These are phyloP conservation scores for Stylosanthes scabra DNA, from an alignment of 331 rosid species.

Conservation along the genomic window DNA sequence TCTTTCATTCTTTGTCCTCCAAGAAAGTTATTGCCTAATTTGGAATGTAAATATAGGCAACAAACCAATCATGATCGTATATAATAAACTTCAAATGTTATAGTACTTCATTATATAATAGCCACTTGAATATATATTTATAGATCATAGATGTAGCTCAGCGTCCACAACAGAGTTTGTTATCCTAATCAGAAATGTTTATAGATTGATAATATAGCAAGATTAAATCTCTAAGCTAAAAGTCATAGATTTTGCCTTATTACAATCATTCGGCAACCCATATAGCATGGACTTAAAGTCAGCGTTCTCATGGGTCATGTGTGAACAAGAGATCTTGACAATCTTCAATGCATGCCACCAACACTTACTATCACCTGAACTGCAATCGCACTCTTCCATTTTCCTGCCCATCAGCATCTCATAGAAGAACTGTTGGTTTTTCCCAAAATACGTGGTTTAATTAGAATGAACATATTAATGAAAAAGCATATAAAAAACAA, in stretches of 20 bases:
- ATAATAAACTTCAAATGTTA: too few relatives aligned
- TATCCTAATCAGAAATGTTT: not conserved
- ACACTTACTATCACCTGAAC: constrained; percentile 14
- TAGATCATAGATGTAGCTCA: too few relatives aligned
- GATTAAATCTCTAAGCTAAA: constrained; percentile 26
- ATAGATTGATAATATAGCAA: not conserved
- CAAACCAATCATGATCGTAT: too few relatives aligned
- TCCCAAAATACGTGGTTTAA: not conserved
- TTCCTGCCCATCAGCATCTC: constrained; percentile 15
- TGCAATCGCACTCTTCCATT: constrained; percentile 14
- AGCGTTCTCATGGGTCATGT: not conserved
- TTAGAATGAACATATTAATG: not conserved
- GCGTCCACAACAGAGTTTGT: not conserved
- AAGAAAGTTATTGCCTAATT: too few relatives aligned
- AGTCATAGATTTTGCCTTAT: not conserved
- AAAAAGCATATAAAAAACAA: constrained; percentile 1
- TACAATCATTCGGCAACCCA: not conserved
- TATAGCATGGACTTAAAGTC: constrained; percentile 27
- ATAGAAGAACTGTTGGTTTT: constrained; percentile 17
- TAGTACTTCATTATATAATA: too few relatives aligned
- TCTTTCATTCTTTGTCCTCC: too few relatives aligned
- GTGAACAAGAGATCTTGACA: constrained; percentile 20
- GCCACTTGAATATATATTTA: too few relatives aligned
- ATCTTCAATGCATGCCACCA: constrained; percentile 41
- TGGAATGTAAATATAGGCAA: too few relatives aligned